Percentiles rank a stretch among this genome's conserved stretches.
Conservation (phyloP, 257 asterid genomes). For the Nicotiana noctiflora region DNA sequence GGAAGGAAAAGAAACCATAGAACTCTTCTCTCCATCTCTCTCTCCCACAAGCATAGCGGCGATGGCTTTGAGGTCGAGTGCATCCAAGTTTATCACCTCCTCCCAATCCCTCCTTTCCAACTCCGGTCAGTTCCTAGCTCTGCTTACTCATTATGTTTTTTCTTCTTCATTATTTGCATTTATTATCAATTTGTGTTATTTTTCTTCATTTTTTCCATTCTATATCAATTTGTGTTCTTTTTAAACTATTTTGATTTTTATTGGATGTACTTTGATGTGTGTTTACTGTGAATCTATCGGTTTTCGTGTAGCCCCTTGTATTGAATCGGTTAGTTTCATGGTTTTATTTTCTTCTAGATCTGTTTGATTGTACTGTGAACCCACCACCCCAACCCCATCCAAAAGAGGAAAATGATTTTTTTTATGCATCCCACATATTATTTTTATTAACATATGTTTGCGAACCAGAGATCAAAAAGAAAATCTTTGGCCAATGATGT, state of each 20-base stretch:
- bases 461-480: neutral
- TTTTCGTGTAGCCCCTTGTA: neutral
- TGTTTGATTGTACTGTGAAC: neutral
- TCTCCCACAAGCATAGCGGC: neutral
- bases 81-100: constrained; percentile 46
- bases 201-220: neutral
- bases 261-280: neutral
- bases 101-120: constrained; percentile 35
- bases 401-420: neutral
- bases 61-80: constrained; percentile 58
- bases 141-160: neutral
- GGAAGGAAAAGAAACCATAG: neutral
- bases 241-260: neutral
- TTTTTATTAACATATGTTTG: neutral
- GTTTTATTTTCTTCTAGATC: neutral
- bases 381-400: neutral
- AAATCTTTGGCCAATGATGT: neutral
- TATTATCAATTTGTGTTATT: neutral
- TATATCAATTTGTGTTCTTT: neutral
- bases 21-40: neutral
- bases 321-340: neutral
- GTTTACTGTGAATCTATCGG: neutral
- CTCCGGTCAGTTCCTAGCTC: constrained; percentile 30
- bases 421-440: no score
- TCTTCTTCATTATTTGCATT: neutral